Base-by-base conservation (phyloP, 169 alveolate species). In the Babesia ovis region DNA sequence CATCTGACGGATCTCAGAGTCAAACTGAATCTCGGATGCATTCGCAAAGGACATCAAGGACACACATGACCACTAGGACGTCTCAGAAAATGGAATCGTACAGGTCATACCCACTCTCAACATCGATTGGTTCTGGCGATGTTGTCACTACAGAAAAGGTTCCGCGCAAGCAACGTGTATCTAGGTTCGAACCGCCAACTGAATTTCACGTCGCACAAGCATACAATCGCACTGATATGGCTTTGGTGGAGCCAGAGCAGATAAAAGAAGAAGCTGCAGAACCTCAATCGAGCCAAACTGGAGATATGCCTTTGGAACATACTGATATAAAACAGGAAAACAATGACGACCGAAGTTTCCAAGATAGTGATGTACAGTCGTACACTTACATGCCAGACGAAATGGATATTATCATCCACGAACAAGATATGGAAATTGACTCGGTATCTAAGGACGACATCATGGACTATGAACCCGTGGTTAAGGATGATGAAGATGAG, bases 361-460 rank as follows among this genome's bases (percentile, higher is more conserved):
- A 48, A 20, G 56, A 48, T 6, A 6, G 12, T 48, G 56, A 8
- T 18, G 27, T 48, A 48, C 9, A 48, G 14, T 48, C 56, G 27
- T 18, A 48, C 20, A 39, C n/a, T 39, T 20, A 48, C 14, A 20
- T 12, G 27, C 12, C 5, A 23, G 67, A 37, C 48, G 67, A 57
- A 23, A 57, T 37, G 45, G 61, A 54, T 20, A 54, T 54, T 29
- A 22, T 23, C 41, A 27, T 29, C 20, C n/a, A 29, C 61, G 45
- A 57, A 37, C 53, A 57, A 29, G 68, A 57, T 29, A 29, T 23
- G 68, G 68, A 57, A 29, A 31, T 57, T 29, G 56, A 60, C 42
- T 23, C 56, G 35, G 56, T 23, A n/a, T 2, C 50, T 3, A 60
- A 60, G 37, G 70, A 60, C 27, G 70, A 41, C 1, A 23, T 57